Percentiles rank a stretch among this genome's conserved stretches.
Conservation (phyloP, 2,329 filamentous ascomycete species). For the Aspergillus aculeatus region DNA sequence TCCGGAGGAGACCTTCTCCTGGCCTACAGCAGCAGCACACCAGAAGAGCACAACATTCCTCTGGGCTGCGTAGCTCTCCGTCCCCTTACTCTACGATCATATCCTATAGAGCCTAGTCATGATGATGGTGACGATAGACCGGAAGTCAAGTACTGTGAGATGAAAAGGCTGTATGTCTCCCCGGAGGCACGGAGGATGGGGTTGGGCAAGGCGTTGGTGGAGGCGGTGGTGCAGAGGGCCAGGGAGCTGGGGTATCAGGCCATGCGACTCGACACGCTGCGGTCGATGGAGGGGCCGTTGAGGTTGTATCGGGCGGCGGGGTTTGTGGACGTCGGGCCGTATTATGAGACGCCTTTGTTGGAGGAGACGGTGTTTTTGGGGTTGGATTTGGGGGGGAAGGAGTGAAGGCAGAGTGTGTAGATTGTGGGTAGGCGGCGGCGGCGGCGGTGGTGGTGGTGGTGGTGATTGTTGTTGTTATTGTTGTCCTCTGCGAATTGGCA, state of each 20-base stretch:
- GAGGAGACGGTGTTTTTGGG: slow-evolving; percentile 55
- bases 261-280: slow-evolving; percentile 57
- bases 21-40: slow-evolving; percentile 33
- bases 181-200: slow-evolving; percentile 51
- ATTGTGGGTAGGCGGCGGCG: not conserved
- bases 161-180: slow-evolving; percentile 58
- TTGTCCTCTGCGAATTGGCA: not conserved
- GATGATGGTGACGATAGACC: not conserved
- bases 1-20: slow-evolving; percentile 51
- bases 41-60: slow-evolving; percentile 6
- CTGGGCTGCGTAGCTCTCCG: slow-evolving; percentile 55
- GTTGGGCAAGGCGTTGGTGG: slow-evolving; percentile 50
- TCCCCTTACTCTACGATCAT: slow-evolving; percentile 1
- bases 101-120: not conserved
- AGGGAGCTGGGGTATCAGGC: slow-evolving; percentile 50
- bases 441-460: not conserved
- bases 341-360: slow-evolving; percentile 58
- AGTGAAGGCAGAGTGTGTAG: not conserved
- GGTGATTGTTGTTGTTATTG: too few species aligned
- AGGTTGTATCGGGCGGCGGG: slow-evolving; percentile 51
- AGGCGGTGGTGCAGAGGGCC: slow-evolving; percentile 47
- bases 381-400: slow-evolving; percentile 20
- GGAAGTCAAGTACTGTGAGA: slow-evolving; percentile 45
- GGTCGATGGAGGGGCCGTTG: slow-evolving; percentile 52
- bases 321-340: slow-evolving; percentile 52